Conservation (phyloP, 305 asterid genomes). For the Rubia balearica region DNA sequence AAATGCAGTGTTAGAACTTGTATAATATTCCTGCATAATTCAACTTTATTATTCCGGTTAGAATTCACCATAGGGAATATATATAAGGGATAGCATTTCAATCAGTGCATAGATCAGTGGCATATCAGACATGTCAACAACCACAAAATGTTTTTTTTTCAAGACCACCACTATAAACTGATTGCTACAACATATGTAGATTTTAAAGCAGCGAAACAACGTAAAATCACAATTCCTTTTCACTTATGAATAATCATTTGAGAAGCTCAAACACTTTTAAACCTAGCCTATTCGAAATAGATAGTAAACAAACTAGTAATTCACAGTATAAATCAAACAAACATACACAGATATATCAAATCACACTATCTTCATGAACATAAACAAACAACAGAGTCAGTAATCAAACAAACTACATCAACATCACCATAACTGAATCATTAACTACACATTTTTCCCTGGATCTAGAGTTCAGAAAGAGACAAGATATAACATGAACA, state of each 20-base stretch:
- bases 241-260: too few relatives aligned
- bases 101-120: slow-evolving; percentile 25
- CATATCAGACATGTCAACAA: slow-evolving; percentile 19
- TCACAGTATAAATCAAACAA: neutral
- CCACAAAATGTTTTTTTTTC: neutral
- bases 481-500: neutral
- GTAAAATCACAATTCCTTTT: too few relatives aligned
- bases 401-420: neutral
- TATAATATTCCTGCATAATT: too few relatives aligned
- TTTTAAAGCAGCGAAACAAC: too few relatives aligned
- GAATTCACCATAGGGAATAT: too few relatives aligned
- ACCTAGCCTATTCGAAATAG: neutral
- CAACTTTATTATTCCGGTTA: too few relatives aligned
- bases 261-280: neutral
- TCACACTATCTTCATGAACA: neutral
- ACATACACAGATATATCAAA: neutral
- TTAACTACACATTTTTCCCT: neutral
- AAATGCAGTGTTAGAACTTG: too few relatives aligned
- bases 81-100: slow-evolving; percentile 44
- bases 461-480: neutral
- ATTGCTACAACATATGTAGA: too few relatives aligned
- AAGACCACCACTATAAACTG: neutral
- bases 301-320: neutral
- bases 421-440: neutral
- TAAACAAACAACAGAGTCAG: neutral